Base-by-base conservation (phyloP, 2,329 filamentous ascomycete species). In the Decorospora gaudefroyi region DNA sequence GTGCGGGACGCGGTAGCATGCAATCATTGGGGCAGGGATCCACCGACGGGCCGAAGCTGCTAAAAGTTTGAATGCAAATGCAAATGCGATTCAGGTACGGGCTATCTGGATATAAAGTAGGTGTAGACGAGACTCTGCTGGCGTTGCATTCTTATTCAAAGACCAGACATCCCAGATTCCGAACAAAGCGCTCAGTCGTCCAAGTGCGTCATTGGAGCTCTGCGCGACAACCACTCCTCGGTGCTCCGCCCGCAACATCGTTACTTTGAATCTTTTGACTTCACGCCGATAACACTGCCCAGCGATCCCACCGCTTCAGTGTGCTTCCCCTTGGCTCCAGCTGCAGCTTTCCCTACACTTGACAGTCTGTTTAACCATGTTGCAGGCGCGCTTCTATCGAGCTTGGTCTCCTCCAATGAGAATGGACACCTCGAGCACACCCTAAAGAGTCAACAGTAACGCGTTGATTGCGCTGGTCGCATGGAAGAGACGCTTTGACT, bases 351-450 rank as follows among this genome's bases (percentile, higher is more conserved):
- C 53, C 55, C 48, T 52, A 36, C 52, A 53, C 58, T 51, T 62
- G 60, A 62, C 59, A 59, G 46, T 45, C 53, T 40, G 37, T 64
- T 61, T 67, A 62, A 64, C 62, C 55, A 67, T 59, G 55, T 57
- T 60, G 59, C 64, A 67, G 64, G 57, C 53, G 55, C 57, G 51
- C 46, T 51, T 47, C 50, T 47, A 36, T 54, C 59, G 49, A 51
- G 42, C 50, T 31, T 23, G 28, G 43, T 41, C 53, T 59, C 61
- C 49, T 61, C 64, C 64, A 67, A 67, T 67, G 32, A 64, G 51
- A 64, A 59, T 55, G 54, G 53, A 40, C 51, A 48, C 45, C 45
- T 57, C 44, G 52, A 53, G 53, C 57, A 57, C 55, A 54, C 54
- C 41, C 37, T 59, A 47, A 53, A 46, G 29, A 42, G 32, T 49